Percentiles rank a stretch among this genome's conserved stretches.
Conservation (phyloP, 176 grass and related monocot species). For the sorghum (Sorghum bicolor) region Sorghum_bicolor_NCBIv3 NC_012870.2:193001-193500, state of each 20-base stretch:
- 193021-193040: slow-evolving; percentile 95
- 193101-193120: background rate
- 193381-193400: background rate
- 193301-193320: background rate
- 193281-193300: background rate
- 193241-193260: background rate
- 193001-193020: slow-evolving; percentile 84
- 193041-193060: slow-evolving; percentile 93
- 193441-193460: background rate
- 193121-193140: slow-evolving; percentile 15
- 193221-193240: slow-evolving; percentile 10
- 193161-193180: background rate
- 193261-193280: background rate
- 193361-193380: background rate
- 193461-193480: background rate
- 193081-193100: slow-evolving; percentile 94
- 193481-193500: background rate
- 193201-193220: background rate
- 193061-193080: slow-evolving; percentile 83
- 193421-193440: background rate
- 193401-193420: background rate
- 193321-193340: background rate
- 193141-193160: background rate
- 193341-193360: background rate
- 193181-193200: background rate